phyloP scores from a whole-genome alignment of 2,329 filamentous ascomycete species.

The Teratosphaeria gauchensis region DNA sequence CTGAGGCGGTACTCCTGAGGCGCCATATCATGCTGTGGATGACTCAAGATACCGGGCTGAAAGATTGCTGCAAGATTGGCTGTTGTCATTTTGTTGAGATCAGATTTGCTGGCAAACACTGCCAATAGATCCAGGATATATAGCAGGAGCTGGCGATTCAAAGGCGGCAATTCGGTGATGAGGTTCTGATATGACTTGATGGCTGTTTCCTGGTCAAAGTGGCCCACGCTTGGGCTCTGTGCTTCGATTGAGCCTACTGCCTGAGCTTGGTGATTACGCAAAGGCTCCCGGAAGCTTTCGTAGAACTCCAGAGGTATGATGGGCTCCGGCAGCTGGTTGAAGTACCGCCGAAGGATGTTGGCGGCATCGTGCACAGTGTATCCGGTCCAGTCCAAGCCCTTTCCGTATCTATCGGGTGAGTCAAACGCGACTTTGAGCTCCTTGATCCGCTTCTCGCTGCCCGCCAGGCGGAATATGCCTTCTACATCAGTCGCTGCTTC shows the following conservation, averaged over 20 bases:
- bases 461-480: constrained; percentile 91
- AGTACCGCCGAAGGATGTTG: constrained; percentile 87
- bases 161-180: constrained; percentile 82
- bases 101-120: constrained; percentile 93
- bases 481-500: constrained; percentile 76
- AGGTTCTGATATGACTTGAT: constrained; percentile 78
- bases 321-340: constrained; percentile 92
- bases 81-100: constrained; percentile 94
- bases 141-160: constrained; percentile 86
- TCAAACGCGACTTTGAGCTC: constrained; percentile 88
- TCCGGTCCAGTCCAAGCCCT: constrained; percentile 91
- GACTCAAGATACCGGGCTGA: constrained; percentile 89
- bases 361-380: constrained; percentile 98
- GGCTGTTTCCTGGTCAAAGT: constrained; percentile 63
- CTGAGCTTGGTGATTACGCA: constrained; percentile 60
- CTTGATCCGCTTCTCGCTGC: constrained; percentile 96
- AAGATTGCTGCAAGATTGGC: constrained; percentile 94
- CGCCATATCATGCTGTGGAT: constrained; percentile 90
- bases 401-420: constrained; percentile 89
- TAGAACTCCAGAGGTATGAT: constrained; percentile 94
- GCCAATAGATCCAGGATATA: constrained; percentile 94
- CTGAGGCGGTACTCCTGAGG: constrained; percentile 89
- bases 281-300: constrained; percentile 76
- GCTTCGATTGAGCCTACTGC: constrained; percentile 57
- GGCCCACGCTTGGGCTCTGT: constrained; percentile 58